Base-by-base conservation (phyloP, 768 basidiomycete genomes). In the Leccinum boreale region DNA sequence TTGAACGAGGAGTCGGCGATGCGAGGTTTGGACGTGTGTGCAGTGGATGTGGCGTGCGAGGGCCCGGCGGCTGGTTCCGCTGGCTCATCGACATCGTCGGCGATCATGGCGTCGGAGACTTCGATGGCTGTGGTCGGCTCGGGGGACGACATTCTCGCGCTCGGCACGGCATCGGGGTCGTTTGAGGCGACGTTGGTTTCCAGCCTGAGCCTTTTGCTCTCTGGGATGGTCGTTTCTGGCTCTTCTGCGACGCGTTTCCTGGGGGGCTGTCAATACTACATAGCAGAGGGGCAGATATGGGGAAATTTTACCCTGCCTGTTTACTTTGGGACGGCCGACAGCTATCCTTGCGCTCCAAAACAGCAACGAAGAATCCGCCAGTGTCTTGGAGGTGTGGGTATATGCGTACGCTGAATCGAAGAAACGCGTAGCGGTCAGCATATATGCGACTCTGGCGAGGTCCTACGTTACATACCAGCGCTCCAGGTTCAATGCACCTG, bases 341-440 rank as follows among this genome's bases (percentile, higher is more conserved):
- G 10, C 26, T 58, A 15, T 62, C 58, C 53, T 75, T 82, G 66
- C 79, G 83, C 67, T 89, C 81, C 35, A 98, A 72, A 0, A 97
- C 89, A 11, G 94, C 94, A n/a, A 99, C 86, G 68, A 97, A 99
- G 75, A 99, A 99, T 0, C 94, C 97, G 3, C 97, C 97, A 0
- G 94, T 92, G 67, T 99, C 91, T 73, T 98, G 97, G 9, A 97
- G 76, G 70, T 98, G 95, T 2, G 97, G 95, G 68, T 96, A 91
- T 61, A 98, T 84, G 39, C 97, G 83, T 71, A 98, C 75, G 64
- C 94, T 97, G 35, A 21, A 14, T 36, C 17, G 56, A 10, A 52
- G 14, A 45, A 28, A 42, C 42, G 33, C 17, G 2, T 31, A 19
- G 45, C 11, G 46, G 21, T 68, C 42, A 58, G 23, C 24, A 21